Percentiles rank a stretch among this genome's conserved stretches.
Conservation (phyloP, 140 eudicot species). For the Senecio squalidus region DNA sequence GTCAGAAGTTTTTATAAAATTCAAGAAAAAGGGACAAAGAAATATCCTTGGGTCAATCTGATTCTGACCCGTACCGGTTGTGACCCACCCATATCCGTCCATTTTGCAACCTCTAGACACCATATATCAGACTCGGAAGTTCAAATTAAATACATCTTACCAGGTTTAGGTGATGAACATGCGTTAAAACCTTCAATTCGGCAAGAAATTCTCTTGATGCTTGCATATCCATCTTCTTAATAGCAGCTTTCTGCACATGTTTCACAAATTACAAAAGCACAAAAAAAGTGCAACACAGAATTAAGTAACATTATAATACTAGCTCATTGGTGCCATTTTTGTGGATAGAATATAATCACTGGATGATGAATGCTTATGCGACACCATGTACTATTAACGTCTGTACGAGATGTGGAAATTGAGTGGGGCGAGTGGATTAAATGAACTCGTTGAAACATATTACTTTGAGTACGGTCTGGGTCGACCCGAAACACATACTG, state of each 20-base stretch:
- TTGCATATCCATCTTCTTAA: slow-evolving; percentile 94
- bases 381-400: neutral
- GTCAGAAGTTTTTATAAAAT: no score
- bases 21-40: neutral
- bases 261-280: slow-evolving; percentile 5
- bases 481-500: neutral
- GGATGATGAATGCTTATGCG: neutral
- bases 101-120: neutral
- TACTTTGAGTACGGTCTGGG: neutral
- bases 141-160: slow-evolving; percentile 31
- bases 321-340: neutral
- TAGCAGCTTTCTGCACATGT: slow-evolving; percentile 77
- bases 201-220: slow-evolving; percentile 87
- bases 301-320: neutral
- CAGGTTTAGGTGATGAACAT: slow-evolving; percentile 96
- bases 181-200: slow-evolving; percentile 80
- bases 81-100: neutral
- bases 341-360: neutral
- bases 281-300: slow-evolving; percentile 5
- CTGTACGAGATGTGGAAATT: neutral
- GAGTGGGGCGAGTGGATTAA: neutral
- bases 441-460: neutral
- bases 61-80: neutral
- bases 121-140: neutral
- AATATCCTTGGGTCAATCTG: neutral